Evolutionary conservation across 805 yeast species (phyloP), one percentile per base, ranked within the genome.

Genomic region (Starmerella geochares): DNA sequence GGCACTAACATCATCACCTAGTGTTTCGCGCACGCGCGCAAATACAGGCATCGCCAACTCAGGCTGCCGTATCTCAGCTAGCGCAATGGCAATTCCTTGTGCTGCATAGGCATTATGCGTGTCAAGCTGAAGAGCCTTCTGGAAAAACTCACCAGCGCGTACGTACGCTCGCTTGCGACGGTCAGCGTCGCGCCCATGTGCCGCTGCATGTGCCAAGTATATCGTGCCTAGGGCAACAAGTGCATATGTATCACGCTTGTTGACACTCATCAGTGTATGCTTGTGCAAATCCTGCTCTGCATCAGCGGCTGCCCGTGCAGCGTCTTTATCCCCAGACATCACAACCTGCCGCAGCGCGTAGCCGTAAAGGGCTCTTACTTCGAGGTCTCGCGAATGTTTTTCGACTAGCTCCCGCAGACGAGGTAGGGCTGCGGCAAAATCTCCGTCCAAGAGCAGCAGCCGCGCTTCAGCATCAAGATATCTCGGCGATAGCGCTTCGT

Each of bases 41-140:
- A 92, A 80, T 40, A 88, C 81, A 57, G 86, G 94, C 60, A 88
- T 72, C 0, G 97, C 95, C 53, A 80, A 73, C 23, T 78, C 79
- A 29, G 78, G 68, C 21, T 62, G 63, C 58, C 84, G 80, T 60
- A 80, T 81, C 60, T 90, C 96, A 10, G 94, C 94, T 65, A 86
- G 83, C 4, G 87, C 79, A 49, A 92, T 86, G 1, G 96, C 97
- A 54, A 92, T 74, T 49, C 99, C 99, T 66, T 92, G 98, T 1
- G 98, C 97, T 4, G 98, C 99, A 69, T 81, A 92, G 1, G 88
- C 90, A 63, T 90, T 86, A 57, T 75, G 72, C 2, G 88, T 78
- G 67, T 92, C 97, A 25, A 87, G 67, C 46, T 83, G 80, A 48
- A 92, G 69, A 1, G 86, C 96, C 67, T 92, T 92, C 60, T 86